A percentile compares a stretch with the other conserved stretches of the same genome.
Conservation (phyloP, 2,329 filamentous ascomycete species). For the Penicillium sp. region DNA sequence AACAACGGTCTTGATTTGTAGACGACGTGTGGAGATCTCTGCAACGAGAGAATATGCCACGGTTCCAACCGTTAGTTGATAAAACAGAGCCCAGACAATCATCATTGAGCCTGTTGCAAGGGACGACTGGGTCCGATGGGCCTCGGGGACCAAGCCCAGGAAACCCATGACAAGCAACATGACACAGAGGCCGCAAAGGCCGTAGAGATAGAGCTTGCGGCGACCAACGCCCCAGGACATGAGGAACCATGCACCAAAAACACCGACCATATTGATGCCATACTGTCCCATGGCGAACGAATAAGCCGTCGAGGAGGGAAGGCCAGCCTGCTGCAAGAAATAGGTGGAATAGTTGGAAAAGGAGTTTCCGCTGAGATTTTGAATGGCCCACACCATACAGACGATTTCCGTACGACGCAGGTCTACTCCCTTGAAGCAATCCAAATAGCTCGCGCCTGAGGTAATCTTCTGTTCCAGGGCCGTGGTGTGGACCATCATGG, state of each 20-base stretch:
- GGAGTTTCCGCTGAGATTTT: conserved; percentile 68
- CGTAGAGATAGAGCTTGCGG: conserved; percentile 75
- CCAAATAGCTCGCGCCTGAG: conserved; percentile 72
- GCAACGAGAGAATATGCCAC: conserved; percentile 88
- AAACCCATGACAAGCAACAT: conserved; percentile 88
- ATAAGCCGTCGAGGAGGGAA: conserved; percentile 56
- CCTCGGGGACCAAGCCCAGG: conserved; percentile 71
- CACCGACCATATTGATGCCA: conserved; percentile 75
- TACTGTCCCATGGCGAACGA: conserved; percentile 64
- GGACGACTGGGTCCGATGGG: conserved; percentile 64
- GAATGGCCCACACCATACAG: conserved; percentile 68
- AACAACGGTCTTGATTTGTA: conserved; percentile 91
- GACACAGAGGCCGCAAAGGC: conserved; percentile 71
- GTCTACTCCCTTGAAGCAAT: conserved; percentile 83
- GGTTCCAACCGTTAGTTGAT: conserved; percentile 86
- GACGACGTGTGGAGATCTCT: conserved; percentile 78
- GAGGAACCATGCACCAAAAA: conserved; percentile 80
- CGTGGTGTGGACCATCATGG: conserved; percentile 92
- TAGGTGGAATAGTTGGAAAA: conserved; percentile 69
- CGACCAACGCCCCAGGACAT: conserved; percentile 78
- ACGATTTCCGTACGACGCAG: conserved; percentile 77
- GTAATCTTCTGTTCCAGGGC: conserved; percentile 79
- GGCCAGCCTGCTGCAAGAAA: conserved; percentile 61
- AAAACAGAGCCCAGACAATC: conserved; percentile 79
- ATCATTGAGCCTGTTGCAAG: conserved; percentile 85